Evolutionary conservation across 257 asterid genomes (phyloP), one percentile per base, ranked within the genome.

Genomic region (Ehretia macrophylla): DNA sequence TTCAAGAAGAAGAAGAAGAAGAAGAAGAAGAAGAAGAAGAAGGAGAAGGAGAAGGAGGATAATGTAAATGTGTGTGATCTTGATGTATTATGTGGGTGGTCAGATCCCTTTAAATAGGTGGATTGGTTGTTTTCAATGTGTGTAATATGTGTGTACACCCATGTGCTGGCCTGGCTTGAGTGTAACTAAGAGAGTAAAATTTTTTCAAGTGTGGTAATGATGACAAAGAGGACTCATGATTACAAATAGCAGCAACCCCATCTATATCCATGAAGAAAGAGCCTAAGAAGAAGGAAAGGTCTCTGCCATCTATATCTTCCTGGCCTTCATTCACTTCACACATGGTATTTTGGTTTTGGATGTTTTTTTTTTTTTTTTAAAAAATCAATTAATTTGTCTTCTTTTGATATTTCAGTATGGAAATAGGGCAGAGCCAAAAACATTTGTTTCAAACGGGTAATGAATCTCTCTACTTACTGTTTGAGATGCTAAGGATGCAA

Each of bases 181-280:
- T 0, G 64, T 19, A 0, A 49, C 35, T 27, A 16, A 63, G 39
- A 69, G 37, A 21, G 18, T 53, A 14, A 55, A 67, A 62, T 62
- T 64, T 55, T 68, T 77, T 79, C 86, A 70, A 75, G 75, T 39
- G 59, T 54, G 63, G 86, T 56, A 73, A 84, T 84, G 89, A 84
- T 84, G 84, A 49, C 63, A 65, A 53, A 53, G 66, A 69, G 62
- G 51, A 21, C 72, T 75, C 76, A 79, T 84, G 63, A 77, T 81
- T 72, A 64, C 84, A 10, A 37, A 64, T 62, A 59, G 78, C 72
- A 75, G 83, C 68, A 75, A 66, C 72, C 72, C 75, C 72, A 75
- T 78, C 69, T 70, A 53, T 47, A 52, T 16, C 69, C 72, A 71
- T 55, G 65, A 72, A 76, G 52, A 67, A 68, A 73, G 75, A 72